Evolutionary conservation across 1,139 yeast species (phyloP), one percentile per base, ranked within the genome.

Genomic region (Magnusiomyces suaveolens): DNA sequence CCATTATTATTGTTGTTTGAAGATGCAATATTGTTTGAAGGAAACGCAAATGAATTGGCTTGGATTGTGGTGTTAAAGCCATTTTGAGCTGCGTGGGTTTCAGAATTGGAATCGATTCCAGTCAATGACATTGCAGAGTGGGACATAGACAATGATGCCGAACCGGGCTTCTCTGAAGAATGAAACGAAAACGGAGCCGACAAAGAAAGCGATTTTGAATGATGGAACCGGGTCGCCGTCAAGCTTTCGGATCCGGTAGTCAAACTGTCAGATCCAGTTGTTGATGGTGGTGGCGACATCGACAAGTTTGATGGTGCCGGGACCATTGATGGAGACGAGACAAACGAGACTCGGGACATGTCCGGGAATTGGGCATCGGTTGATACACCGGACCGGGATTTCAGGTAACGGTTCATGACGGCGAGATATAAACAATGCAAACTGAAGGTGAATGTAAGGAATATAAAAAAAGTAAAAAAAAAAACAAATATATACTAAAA

Each of bases 331-430:
- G 44, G 16, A 3, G 44, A 4, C 23, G 44, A 48, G 43, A 26
- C 12, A 24, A 41, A 20, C 10, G 44, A 41, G 25, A 41, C 12
- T 2, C 23, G 10, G 25, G 44, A 41, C 12, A 21, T 3, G n/a
- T 41, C 44, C 14, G 44, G 44, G 4, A 21, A 12, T 4, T 41
- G 44, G 14, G 25, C 29, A 12, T 48, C 51, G 25, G 47, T 29
- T 1, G 76, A 61, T 79, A 76, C 52, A 75, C 80, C 76, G 74
- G 79, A 79, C 75, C 76, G 64, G 20, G 54, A 41, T 21, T 49
- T 51, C 79, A 74, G 59, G 75, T 73, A 65, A 75, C 70, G 41
- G 18, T 36, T 36, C 41, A 36, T 36, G 33, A 12, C 33, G 33
- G 12, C 10, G 33, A 29, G 12, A 12, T 29, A 12, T n/a, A n/a